Conservation (phyloP, 2,329 filamentous ascomycete genomes). For the Teratosphaeria nubilosa region DNA sequence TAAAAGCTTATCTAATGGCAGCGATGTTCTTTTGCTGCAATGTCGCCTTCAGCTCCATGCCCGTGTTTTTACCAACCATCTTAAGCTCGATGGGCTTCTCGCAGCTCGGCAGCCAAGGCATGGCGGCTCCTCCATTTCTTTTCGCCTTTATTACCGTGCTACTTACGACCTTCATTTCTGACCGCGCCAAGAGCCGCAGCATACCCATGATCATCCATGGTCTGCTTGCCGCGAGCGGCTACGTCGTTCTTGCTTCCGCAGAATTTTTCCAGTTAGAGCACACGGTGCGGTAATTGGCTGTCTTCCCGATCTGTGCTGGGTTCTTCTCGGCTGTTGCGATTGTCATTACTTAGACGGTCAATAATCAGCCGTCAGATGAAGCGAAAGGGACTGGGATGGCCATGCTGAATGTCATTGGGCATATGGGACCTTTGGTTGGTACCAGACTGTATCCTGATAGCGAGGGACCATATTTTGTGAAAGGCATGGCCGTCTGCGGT, state of each 20-base stretch:
- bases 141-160: slow-evolving; percentile 63
- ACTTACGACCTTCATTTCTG: slow-evolving; percentile 61
- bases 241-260: slow-evolving; percentile 38
- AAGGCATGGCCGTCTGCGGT: slow-evolving; percentile 42
- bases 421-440: slow-evolving; percentile 58
- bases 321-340: slow-evolving; percentile 80
- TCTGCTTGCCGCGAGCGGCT: slow-evolving; percentile 48
- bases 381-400: slow-evolving; percentile 68
- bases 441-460: slow-evolving; percentile 45
- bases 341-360: slow-evolving; percentile 79
- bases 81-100: slow-evolving; percentile 56
- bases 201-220: slow-evolving; percentile 60
- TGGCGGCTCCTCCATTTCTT: slow-evolving; percentile 74
- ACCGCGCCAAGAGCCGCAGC: slow-evolving; percentile 53
- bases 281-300: slow-evolving; percentile 55
- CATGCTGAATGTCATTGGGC: slow-evolving; percentile 70
- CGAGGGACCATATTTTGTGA: slow-evolving; percentile 40
- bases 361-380: slow-evolving; percentile 64
- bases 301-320: slow-evolving; percentile 69
- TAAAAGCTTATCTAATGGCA: slow-evolving; percentile 64
- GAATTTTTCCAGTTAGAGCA: slow-evolving; percentile 20
- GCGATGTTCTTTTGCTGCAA: slow-evolving; percentile 81
- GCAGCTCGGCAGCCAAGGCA: slow-evolving; percentile 58
- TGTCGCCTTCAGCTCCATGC: slow-evolving; percentile 77
- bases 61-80: slow-evolving; percentile 69